Base-by-base conservation (phyloP, 306 rosid genomes). In the Spatholobus suberectus region DNA sequence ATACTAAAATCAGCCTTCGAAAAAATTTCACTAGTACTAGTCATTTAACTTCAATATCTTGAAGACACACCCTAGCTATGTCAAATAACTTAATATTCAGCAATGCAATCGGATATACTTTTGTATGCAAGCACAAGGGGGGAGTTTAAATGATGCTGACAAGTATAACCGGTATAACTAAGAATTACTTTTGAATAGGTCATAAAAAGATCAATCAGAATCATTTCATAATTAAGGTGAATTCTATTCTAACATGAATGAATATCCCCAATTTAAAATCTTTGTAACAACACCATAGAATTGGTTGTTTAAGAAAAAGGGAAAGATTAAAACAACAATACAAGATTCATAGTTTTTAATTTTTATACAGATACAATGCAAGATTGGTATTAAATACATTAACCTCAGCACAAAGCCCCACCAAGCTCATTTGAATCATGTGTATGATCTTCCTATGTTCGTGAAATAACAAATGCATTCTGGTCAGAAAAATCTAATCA, bases 341-440 rank as follows among this genome's bases (percentile, higher is more conserved):
- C 15, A 24, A 21, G 24, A 20, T 20, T 67, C 38, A 75, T 23
- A 69, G 52, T 47, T 51, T 43, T 12, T 23, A 69, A 43, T 47
- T 51, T 43, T 12, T 5, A 77, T 27, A 69, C 15, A 44, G 37
- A 79, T 8, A 70, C 63, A 55, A 80, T 24, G 55, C 59, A 59
- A 35, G 40, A 35, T 37, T 11, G 35, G 68, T 23, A 47, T 34
- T 41, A 76, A 37, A 61, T 67, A 68, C 67, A 73, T 67, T 67
- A 34, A 77, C 11, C 81, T 34, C 74, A 41, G 81, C 21, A 61
- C 63, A 29, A 49, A 71, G 74, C 41, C 52, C 76, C 9, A 5
- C 49, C 71, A 10, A 12, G 54, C 57, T 18, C 51, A 24, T 26
- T 67, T 63, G 49, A 70, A 75, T 69, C 67, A 72, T 70, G 38